These are phyloP conservation scores for Pinus albicaulis DNA, from an alignment of 75 land plant species.

Conservation along the genomic window DNA sequence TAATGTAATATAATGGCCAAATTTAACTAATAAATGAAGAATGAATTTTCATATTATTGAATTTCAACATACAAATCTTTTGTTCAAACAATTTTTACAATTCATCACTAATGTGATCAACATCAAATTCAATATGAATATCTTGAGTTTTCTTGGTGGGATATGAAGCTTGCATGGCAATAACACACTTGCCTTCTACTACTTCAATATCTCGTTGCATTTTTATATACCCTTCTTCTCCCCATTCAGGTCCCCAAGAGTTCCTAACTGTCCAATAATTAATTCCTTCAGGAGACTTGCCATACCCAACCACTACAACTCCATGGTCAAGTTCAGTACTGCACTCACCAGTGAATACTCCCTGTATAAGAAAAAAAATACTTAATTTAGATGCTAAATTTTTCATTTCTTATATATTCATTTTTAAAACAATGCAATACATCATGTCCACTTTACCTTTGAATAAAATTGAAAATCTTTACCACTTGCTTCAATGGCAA, in stretches of 20 bases:
- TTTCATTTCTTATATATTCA: too few species aligned
- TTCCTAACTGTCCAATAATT: constrained; percentile 92
- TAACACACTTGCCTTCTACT: constrained; percentile 65
- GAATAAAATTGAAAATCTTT: constrained; percentile 27
- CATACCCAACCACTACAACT: constrained; percentile 78
- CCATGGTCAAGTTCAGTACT: constrained; percentile 81
- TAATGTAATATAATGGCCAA: too few species aligned
- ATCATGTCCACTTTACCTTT: background rate
- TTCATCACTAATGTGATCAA: too few species aligned
- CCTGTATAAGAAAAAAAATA: constrained; percentile 26
- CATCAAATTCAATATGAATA: too few species aligned
- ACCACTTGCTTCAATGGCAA: constrained; percentile 36
- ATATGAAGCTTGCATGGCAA: constrained; percentile 77
- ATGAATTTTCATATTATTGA: too few species aligned
- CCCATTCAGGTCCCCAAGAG: constrained; percentile 93
- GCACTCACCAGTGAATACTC: constrained; percentile 70
- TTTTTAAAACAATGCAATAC: too few species aligned
- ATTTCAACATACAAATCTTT: too few species aligned
- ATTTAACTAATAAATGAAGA: too few species aligned
- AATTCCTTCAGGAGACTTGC: constrained; percentile 20
- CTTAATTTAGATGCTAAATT: too few species aligned
- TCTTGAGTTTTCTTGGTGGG: constrained; percentile 43
- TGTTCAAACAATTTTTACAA: too few species aligned
- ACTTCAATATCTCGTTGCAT: constrained; percentile 44
- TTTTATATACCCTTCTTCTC: constrained; percentile 81